Percentiles rank a stretch among this genome's conserved stretches.
Conservation (phyloP, 352 stramenopile genomes). For the Phytophthora parvispora region DNA sequence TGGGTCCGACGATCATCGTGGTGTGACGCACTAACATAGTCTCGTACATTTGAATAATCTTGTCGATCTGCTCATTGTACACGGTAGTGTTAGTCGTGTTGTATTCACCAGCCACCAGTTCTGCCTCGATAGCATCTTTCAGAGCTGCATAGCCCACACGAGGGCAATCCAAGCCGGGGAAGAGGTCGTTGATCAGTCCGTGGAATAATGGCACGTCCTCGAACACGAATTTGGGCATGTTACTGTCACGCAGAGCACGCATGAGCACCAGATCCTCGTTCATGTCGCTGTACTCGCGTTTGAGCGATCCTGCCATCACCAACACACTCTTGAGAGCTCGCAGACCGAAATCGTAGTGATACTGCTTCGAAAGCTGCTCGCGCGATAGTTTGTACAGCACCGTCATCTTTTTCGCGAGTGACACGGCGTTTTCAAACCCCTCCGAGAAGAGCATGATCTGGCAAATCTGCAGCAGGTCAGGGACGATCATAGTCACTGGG, state of each 20-base stretch:
- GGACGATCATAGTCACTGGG: constrained; percentile 95
- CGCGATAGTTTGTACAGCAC: constrained; percentile 97
- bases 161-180: constrained; percentile 94
- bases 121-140: constrained; percentile 89
- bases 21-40: constrained; percentile 97
- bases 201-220: constrained; percentile 96
- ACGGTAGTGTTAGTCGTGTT: constrained; percentile 75
- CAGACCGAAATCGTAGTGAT: constrained; percentile 97
- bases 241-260: constrained; percentile 95
- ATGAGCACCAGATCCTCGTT: constrained; percentile 97
- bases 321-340: constrained; percentile 95
- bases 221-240: constrained; percentile 98
- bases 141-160: constrained; percentile 94
- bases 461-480: constrained; percentile 93
- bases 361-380: constrained; percentile 96
- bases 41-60: constrained; percentile 98
- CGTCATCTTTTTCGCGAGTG: constrained; percentile 94
- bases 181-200: constrained; percentile 96
- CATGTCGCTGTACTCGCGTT: constrained; percentile 94
- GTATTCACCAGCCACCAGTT: constrained; percentile 89
- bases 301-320: constrained; percentile 95
- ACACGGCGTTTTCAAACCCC: constrained; percentile 93
- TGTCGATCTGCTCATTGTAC: constrained; percentile 95
- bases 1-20: constrained; percentile 97
- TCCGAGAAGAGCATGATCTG: constrained; percentile 97